Percentiles rank a stretch among this genome's conserved stretches.
Evolutionary conservation across 768 basidiomycete genomes (phyloP).

Genomic region (Auriscalpium microsporum): DNA sequence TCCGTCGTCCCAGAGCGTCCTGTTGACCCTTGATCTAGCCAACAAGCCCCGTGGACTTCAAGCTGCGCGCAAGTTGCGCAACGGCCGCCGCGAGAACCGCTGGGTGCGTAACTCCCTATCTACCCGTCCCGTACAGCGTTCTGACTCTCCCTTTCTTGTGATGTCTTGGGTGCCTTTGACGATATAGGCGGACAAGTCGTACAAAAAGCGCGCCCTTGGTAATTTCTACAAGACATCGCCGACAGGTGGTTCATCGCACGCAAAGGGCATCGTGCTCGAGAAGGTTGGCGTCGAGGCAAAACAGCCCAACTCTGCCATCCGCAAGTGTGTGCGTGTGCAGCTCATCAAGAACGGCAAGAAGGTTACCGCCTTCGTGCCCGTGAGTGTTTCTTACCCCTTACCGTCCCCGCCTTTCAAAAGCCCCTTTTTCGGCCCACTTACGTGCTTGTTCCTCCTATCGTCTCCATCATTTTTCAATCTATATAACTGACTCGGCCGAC

Average conservation of each 20-base stretch:
- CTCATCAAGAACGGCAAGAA: conserved; percentile 99
- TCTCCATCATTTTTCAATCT: too few species aligned
- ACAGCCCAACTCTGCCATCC: conserved; percentile 99
- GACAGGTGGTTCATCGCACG: conserved; percentile 98
- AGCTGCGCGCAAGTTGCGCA: conserved; percentile 97
- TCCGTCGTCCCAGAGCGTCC: conserved; percentile 3
- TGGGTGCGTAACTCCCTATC: conserved; percentile 54
- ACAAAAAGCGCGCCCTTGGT: conserved; percentile 99
- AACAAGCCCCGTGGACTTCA: conserved; percentile 99
- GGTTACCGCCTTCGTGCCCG: conserved; percentile 99
- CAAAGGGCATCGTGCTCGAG: conserved; percentile 99
- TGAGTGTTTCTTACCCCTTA: conserved; percentile 31
- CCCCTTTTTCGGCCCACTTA: too few species aligned
- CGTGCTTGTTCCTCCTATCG: too few species aligned
- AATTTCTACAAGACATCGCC: conserved; percentile 99
- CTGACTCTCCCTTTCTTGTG: not conserved
- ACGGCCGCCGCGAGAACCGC: conserved; percentile 87
- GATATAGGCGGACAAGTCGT: conserved; percentile 86
- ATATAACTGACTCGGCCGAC: not conserved
- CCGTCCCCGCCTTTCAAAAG: too few species aligned
- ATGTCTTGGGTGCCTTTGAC: not conserved
- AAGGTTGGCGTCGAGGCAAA: conserved; percentile 99
- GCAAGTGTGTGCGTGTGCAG: conserved; percentile 99
- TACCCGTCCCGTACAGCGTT: not conserved
- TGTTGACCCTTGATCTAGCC: conserved; percentile 37